Evolutionary conservation across 305 asterid species (phyloP).

Genomic region (Withania somnifera): DNA sequence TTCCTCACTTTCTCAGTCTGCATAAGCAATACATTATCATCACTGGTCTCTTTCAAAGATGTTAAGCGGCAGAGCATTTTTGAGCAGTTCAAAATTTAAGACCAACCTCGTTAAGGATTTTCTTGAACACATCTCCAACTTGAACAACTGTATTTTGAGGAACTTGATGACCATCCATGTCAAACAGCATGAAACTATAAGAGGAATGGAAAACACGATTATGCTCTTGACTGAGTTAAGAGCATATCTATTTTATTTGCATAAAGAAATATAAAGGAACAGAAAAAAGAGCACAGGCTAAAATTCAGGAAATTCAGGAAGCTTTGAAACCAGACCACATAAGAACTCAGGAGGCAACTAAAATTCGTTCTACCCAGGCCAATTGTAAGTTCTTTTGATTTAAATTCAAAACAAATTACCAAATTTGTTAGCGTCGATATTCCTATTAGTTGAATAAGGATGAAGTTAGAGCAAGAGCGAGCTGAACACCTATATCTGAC

Average conservation of each 20-base stretch:
- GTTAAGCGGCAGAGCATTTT: background rate
- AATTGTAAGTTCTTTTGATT: background rate
- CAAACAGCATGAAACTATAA: slow-evolving; percentile 77
- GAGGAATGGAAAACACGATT: background rate
- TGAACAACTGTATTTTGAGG: slow-evolving; percentile 63
- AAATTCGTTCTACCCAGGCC: background rate
- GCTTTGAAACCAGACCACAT: background rate
- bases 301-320: background rate
- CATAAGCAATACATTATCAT: slow-evolving; percentile 15
- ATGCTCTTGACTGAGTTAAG: background rate
- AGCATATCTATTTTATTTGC: background rate
- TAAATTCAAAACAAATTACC: background rate
- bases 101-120: slow-evolving; percentile 74
- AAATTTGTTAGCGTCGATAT: background rate
- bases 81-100: background rate
- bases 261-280: background rate
- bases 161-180: slow-evolving; percentile 74
- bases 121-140: slow-evolving; percentile 81
- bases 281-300: background rate
- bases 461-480: background rate
- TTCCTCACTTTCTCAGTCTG: slow-evolving; percentile 88
- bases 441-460: background rate
- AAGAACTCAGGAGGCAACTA: background rate
- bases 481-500: no score
- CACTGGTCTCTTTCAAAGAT: background rate